Conservation (phyloP, 768 basidiomycete genomes). For the Podaxis sp. region DNA sequence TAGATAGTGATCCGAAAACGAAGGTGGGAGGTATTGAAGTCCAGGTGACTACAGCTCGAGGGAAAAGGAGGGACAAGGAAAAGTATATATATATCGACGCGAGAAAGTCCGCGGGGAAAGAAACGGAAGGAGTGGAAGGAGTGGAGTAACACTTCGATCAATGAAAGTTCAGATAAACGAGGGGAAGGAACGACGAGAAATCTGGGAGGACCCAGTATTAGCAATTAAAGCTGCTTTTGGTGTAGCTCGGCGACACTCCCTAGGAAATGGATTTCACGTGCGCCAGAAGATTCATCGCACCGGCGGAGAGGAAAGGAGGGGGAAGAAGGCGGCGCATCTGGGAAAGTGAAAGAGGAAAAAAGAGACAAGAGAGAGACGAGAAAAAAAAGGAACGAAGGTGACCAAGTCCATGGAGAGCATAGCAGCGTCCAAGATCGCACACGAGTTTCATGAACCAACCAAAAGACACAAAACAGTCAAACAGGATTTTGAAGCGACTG, state of each 20-base stretch:
- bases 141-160: not conserved
- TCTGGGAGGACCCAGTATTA: not conserved
- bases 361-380: slow-evolving; percentile 9
- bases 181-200: not conserved
- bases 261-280: not conserved
- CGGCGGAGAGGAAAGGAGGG: not conserved
- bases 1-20: not conserved
- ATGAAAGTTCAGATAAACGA: not conserved
- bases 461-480: not conserved
- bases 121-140: not conserved
- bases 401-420: slow-evolving; percentile 13
- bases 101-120: not conserved
- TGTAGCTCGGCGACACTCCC: not conserved
- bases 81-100: not conserved
- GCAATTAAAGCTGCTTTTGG: not conserved
- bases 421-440: slow-evolving; percentile 22
- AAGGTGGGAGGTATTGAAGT: not conserved
- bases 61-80: not conserved
- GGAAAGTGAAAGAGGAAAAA: not conserved
- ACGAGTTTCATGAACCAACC: not conserved
- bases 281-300: not conserved
- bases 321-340: not conserved
- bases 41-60: not conserved
- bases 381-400: slow-evolving; percentile 14
- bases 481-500: not conserved